Base-by-base conservation (phyloP, 176 grass and related monocot species). In the Paspalum notatum region DNA sequence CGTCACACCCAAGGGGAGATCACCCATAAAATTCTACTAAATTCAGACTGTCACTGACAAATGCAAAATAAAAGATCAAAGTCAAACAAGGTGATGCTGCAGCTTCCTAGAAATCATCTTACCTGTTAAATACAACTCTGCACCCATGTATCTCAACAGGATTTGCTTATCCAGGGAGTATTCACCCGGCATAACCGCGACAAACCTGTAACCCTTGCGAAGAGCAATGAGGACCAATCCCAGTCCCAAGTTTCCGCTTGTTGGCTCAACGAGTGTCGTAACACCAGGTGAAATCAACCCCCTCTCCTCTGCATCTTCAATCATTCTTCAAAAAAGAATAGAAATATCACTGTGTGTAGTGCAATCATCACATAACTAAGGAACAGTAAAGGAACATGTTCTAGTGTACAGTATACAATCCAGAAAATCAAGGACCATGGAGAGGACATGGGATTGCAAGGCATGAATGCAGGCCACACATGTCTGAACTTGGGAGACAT, bases 221-320 rank as follows among this genome's bases (percentile, higher is more conserved):
- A 92, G 58, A 56, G 85, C 87, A 48, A 92, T 64, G 16, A 76
- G 78, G 5, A 72, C 26, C 55, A 96, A 75, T 38, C 90, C 93
- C 47, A 96, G 76, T 25, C 90, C 90, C 13, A 96, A 57, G 77
- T 96, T 96, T 43, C 93, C 90, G 42, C 89, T 90, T 17, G 90
- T 96, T 1, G 85, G 39, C 32, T 86, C 93, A 1, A 96, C 85
- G 0, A 92, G 72, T 13, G 90, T 92, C 41, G 85, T 96, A 32
- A 82, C 20, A 15, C 93, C 93, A 72, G 90, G 93, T 56, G 79
- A 60, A 77, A 96, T 90, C 77, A 96, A 62, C 15, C 90, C 90
- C 45, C 85, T 96, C 74, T 90, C 85, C 76, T 96, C 90, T 51
- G 90, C 90, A 90, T 96, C 93, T 81, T 96, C 93, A 49, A 96